A percentile compares a stretch with the other conserved stretches of the same genome.
Evolutionary conservation across 2,329 filamentous ascomycete species (phyloP).

Genomic region (Pezicula rhizophila): DNA sequence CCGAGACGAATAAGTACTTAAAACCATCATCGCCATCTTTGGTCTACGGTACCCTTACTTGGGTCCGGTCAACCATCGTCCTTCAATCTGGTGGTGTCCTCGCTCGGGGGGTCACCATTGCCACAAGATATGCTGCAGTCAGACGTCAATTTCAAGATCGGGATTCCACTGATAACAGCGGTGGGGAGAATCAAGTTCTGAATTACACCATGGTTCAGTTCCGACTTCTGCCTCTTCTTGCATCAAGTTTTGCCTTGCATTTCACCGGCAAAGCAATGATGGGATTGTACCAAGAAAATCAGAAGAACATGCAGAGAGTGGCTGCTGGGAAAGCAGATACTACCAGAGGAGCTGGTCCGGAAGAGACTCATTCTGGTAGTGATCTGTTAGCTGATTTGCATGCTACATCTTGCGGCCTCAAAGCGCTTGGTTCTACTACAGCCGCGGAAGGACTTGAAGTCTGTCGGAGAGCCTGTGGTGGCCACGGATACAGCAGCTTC

Average conservation of each 20-base stretch:
- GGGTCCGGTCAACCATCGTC: slow-evolving; percentile 68
- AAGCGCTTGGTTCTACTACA: slow-evolving; percentile 65
- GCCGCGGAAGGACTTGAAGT: slow-evolving; percentile 71
- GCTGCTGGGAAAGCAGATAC: slow-evolving; percentile 32
- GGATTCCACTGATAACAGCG: slow-evolving; percentile 51
- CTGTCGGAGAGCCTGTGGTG: slow-evolving; percentile 69
- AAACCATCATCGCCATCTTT: slow-evolving; percentile 60
- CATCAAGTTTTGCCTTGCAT: slow-evolving; percentile 70
- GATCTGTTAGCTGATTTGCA: slow-evolving; percentile 69
- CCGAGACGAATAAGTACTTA: slow-evolving; percentile 61
- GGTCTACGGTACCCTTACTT: slow-evolving; percentile 71
- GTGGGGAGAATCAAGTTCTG: slow-evolving; percentile 66
- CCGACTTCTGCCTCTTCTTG: slow-evolving; percentile 64
- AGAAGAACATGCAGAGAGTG: slow-evolving; percentile 52
- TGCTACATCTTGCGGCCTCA: slow-evolving; percentile 70
- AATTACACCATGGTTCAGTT: slow-evolving; percentile 80
- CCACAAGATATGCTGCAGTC: slow-evolving; percentile 67
- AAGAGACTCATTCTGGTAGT: slow-evolving; percentile 59
- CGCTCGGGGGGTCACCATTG: slow-evolving; percentile 72
- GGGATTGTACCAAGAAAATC: slow-evolving; percentile 64
- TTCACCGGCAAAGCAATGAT: slow-evolving; percentile 77
- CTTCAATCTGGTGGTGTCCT: slow-evolving; percentile 66
- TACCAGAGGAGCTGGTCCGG: slow-evolving; percentile 56
- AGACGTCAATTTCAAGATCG: slow-evolving; percentile 74
- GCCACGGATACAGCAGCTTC: slow-evolving; percentile 71